Evolutionary conservation across 257 asterid genomes (phyloP).

Genomic region (Voacanga thouarsii): DNA sequence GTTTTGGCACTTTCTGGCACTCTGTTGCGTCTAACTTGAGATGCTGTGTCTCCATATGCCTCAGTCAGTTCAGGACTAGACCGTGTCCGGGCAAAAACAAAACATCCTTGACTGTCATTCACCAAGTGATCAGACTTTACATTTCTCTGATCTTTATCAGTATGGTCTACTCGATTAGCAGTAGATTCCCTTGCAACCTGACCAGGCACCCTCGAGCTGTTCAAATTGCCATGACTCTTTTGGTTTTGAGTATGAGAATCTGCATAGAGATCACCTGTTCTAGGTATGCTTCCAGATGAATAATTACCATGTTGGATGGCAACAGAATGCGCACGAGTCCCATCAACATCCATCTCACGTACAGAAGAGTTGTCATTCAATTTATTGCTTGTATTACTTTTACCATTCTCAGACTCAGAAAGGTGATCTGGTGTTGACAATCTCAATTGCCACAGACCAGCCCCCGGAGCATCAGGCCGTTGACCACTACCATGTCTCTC

Average conservation of each 20-base stretch:
- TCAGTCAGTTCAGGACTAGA: constrained; percentile 96
- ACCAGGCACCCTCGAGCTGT: constrained; percentile 40
- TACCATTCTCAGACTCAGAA: constrained; percentile 40
- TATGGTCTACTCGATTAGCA: constrained; percentile 39
- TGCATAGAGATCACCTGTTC: constrained; percentile 32
- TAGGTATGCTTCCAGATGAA: constrained; percentile 38
- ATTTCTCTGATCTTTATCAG: constrained; percentile 53
- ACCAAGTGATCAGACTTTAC: constrained; percentile 48
- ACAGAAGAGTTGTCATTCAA: constrained; percentile 35
- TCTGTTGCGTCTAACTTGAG: constrained; percentile 38
- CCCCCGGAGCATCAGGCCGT: constrained; percentile 83
- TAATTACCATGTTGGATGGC: constrained; percentile 38
- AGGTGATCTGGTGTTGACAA: constrained; percentile 42
- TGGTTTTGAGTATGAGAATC: constrained; percentile 45
- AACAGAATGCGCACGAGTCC: constrained; percentile 26
- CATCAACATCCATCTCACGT: constrained; percentile 33
- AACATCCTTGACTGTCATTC: constrained; percentile 57
- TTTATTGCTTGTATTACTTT: constrained; percentile 31
- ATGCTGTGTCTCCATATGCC: constrained; percentile 45
- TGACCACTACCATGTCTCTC: constrained; percentile 85
- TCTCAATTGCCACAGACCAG: constrained; percentile 37
- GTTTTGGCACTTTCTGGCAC: constrained; percentile 47
- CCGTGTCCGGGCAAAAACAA: constrained; percentile 69
- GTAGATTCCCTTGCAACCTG: constrained; percentile 37
- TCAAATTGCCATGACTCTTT: constrained; percentile 41